Conservation (phyloP, 2,329 filamentous ascomycete genomes). For the Colletotrichum gigasporum region DNA sequence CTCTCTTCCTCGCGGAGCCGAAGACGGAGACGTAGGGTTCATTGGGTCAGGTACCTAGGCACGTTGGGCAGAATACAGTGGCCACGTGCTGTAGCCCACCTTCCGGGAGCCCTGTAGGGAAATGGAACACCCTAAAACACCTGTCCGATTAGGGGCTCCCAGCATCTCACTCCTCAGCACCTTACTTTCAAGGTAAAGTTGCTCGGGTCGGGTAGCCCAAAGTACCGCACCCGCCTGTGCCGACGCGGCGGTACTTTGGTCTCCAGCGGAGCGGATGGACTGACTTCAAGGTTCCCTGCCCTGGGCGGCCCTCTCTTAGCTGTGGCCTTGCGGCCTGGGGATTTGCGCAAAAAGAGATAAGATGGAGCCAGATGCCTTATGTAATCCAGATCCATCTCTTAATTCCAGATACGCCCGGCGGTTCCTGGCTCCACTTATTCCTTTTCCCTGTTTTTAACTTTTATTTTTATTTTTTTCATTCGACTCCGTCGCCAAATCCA, state of each 20-base stretch:
- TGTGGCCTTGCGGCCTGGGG: constrained; percentile 8
- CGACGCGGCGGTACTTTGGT: not conserved
- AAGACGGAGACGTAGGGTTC: too few species aligned
- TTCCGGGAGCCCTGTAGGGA: constrained; percentile 11
- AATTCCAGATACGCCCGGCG: not conserved
- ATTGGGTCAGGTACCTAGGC: not conserved
- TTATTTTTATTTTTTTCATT: not conserved
- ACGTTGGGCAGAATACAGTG: not conserved
- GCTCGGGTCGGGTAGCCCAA: not conserved
- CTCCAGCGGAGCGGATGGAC: not conserved
- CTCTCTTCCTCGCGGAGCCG: too few species aligned
- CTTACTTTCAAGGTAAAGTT: too few species aligned
- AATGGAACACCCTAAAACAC: not conserved
- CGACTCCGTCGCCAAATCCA: not conserved
- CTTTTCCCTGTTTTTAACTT: constrained; percentile 3
- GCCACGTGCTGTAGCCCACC: constrained; percentile 22
- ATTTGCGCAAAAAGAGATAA: not conserved
- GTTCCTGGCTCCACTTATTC: not conserved
- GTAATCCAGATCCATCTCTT: constrained; percentile 23
- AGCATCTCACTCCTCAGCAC: too few species aligned
- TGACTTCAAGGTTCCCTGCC: not conserved
- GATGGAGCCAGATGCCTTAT: not conserved
- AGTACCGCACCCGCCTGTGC: not conserved
- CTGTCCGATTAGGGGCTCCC: not conserved
- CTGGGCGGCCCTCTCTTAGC: not conserved